These are phyloP conservation scores for Dryas integrifolia DNA, from an alignment of 331 rosid species.

Conservation along the genomic window DNA sequence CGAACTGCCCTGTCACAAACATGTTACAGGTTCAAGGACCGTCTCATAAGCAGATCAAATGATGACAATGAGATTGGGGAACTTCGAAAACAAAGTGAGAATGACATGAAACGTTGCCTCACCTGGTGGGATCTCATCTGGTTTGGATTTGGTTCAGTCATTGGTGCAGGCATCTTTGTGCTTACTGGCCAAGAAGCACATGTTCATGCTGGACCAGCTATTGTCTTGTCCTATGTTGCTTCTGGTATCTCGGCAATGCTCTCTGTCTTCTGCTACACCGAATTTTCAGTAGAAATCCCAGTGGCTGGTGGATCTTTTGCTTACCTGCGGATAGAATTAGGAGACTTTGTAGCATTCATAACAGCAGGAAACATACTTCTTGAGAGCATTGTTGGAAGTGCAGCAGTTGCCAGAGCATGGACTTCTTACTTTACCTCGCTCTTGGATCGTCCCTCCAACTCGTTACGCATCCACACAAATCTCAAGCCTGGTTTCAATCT, in stretches of 20 bases:
- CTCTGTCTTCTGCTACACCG: slow-evolving; percentile 77
- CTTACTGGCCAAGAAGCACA: slow-evolving; percentile 61
- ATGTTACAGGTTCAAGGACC: slow-evolving; percentile 43
- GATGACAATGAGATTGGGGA: slow-evolving; percentile 52
- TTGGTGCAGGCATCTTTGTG: slow-evolving; percentile 79
- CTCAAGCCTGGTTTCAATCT: slow-evolving; percentile 51
- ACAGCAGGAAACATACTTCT: slow-evolving; percentile 80
- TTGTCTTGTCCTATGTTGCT: slow-evolving; percentile 56
- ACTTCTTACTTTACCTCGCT: slow-evolving; percentile 70
- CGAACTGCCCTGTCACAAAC: slow-evolving; percentile 43
- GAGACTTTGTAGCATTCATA: slow-evolving; percentile 70
- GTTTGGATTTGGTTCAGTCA: slow-evolving; percentile 76
- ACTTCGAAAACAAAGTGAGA: slow-evolving; percentile 43
- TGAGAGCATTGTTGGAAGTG: slow-evolving; percentile 57
- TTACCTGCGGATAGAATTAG: slow-evolving; percentile 64
- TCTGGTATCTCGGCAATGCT: slow-evolving; percentile 78
- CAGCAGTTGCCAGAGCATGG: slow-evolving; percentile 70
- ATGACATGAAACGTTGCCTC: slow-evolving; percentile 68
- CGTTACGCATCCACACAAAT: slow-evolving; percentile 47
- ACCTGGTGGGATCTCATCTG: slow-evolving; percentile 83
- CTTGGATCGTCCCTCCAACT: slow-evolving; percentile 48
- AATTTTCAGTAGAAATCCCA: slow-evolving; percentile 77
- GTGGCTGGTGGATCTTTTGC: slow-evolving; percentile 86
- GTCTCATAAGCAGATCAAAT: slow-evolving; percentile 43
- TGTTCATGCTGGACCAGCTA: slow-evolving; percentile 59